Conservation (phyloP, 768 basidiomycete species). For the Dacryopinax spathularia region DNA sequence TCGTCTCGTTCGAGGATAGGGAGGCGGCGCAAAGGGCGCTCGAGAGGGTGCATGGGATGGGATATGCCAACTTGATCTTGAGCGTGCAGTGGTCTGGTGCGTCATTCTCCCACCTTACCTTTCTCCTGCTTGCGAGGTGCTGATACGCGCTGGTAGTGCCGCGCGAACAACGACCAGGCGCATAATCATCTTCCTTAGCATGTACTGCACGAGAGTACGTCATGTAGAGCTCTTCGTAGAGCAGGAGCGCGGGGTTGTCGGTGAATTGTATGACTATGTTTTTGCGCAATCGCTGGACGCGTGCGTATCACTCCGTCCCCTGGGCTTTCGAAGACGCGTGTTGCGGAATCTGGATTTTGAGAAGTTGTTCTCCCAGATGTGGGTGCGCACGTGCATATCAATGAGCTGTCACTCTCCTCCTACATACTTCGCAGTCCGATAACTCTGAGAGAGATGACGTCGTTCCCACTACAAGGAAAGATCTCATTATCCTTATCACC, state of each 20-base stretch:
- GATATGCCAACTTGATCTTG: constrained; percentile 83
- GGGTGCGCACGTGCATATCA: too few relatives aligned
- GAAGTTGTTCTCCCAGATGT: too few relatives aligned
- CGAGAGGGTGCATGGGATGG: constrained; percentile 80
- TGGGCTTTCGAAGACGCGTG: neutral
- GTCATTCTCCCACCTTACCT: constrained; percentile 17
- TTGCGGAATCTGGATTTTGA: too few relatives aligned
- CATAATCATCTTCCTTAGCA: neutral
- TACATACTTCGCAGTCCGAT: too few relatives aligned
- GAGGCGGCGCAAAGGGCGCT: constrained; percentile 72
- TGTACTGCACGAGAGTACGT: neutral
- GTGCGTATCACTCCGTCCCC: neutral
- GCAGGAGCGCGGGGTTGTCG: neutral
- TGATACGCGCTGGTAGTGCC: neutral
- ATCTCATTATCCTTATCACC: too few relatives aligned
- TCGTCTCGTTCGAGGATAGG: constrained; percentile 85
- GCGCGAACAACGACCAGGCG: neutral
- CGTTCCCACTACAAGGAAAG: too few relatives aligned
- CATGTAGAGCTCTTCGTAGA: neutral
- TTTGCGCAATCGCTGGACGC: neutral
- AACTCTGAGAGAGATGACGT: too few relatives aligned
- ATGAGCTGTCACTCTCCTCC: too few relatives aligned
- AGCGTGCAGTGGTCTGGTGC: constrained; percentile 52
- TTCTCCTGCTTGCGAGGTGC: neutral
- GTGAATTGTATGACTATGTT: constrained; percentile 4